Evolutionary conservation across 2,329 filamentous ascomycete species (phyloP), one percentile per base, ranked within the genome.

Genomic region (Alternaria conjuncta): DNA sequence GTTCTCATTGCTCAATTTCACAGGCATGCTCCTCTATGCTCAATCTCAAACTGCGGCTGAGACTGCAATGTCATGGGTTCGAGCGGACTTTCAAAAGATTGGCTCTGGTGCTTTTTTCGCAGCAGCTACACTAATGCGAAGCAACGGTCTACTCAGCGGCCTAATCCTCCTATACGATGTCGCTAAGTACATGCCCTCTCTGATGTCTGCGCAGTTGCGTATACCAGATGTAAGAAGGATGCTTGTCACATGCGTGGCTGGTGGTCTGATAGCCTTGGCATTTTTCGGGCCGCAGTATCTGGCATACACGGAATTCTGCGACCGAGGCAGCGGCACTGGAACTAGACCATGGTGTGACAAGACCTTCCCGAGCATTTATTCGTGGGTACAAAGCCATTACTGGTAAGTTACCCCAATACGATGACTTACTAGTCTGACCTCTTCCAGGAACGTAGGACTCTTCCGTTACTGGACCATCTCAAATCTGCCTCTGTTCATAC

Each of bases 391-490:
- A 77, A 85, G 86, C 49, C 85, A 92, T 73, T 98, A 99, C 80
- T 99, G 96, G 94, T 97, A 85, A 79, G 88, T 80, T 9, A 26
- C 18, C 25, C 15, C 15, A n/a, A 23, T 8, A 23, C 30, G 25
- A 13, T 20, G 13, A 44, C 20, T n/a, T 28, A 26, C 44, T 49
- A 47, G n/a, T 51, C 55, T 71, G 47, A 73, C 55, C 13, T 26
- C 26, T 57, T n/a, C 4, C 55, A 97, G 94, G 96, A 90, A 95
- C 72, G 89, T 92, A 56, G 96, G 96, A 0, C 91, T 97, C 70
- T 86, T 98, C 55, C 87, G 87, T 63, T 99, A 99, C 82, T 99
- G 96, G 96, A 97, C 90, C 0, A 67, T 90, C 1, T 88, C 90
- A 6, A 97, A 99, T 75, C 76, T 96, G 10, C 96, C 96, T 0